These are phyloP conservation scores for Cutaneotrichosporon sp. DNA, from an alignment of 1,284 basidiomycete genomes.

Conservation along the genomic window DNA sequence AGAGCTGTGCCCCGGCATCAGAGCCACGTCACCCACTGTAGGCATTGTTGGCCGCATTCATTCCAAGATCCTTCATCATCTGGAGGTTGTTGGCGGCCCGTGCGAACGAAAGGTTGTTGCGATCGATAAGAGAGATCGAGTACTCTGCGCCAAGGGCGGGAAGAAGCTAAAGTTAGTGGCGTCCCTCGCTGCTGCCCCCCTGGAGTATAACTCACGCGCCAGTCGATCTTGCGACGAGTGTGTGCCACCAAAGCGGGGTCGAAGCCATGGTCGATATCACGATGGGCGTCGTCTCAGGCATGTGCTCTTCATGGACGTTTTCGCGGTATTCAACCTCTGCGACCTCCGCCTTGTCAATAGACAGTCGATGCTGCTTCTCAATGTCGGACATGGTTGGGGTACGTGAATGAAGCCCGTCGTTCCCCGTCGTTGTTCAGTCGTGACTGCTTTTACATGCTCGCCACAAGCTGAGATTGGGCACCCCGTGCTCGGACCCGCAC, in stretches of 20 bases:
- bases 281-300: background rate
- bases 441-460: no score
- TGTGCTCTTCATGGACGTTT: background rate
- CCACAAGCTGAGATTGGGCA: no score
- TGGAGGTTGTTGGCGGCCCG: slow-evolving; percentile 24
- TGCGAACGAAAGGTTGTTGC: slow-evolving; percentile 44
- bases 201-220: slow-evolving; percentile 20
- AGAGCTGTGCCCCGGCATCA: no score
- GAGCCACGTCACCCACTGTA: no score
- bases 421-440: no score
- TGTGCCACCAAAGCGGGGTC: slow-evolving; percentile 14
- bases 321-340: background rate
- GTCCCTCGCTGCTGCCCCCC: background rate
- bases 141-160: slow-evolving; percentile 20
- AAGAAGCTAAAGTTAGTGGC: slow-evolving; percentile 20
- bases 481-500: no score
- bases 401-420: no score
- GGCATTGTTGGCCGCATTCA: no score
- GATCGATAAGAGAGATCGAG: slow-evolving; percentile 30
- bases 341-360: background rate
- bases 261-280: slow-evolving; percentile 21
- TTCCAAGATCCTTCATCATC: slow-evolving; percentile 41
- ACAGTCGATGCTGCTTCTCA: no score
- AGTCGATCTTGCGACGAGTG: slow-evolving; percentile 19
- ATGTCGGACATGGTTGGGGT: background rate